Evolutionary conservation across 2,329 filamentous ascomycete species (phyloP).

Genomic region (Claviceps digitariae): DNA sequence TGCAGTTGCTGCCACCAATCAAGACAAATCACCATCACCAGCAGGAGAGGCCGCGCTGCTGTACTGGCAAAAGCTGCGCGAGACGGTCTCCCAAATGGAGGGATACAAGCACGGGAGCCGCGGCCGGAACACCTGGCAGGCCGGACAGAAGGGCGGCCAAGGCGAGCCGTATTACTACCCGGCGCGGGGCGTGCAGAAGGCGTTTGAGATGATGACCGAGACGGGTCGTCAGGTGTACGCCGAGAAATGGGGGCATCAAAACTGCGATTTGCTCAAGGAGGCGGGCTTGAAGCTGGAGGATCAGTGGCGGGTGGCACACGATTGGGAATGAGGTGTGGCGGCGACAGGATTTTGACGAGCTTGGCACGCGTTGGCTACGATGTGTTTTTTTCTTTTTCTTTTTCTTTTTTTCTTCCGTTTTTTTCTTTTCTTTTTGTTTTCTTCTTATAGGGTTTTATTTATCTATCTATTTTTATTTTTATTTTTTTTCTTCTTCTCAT

Average conservation of each 20-base stretch:
- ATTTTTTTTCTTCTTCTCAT: too few relatives aligned
- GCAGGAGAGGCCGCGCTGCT: neutral
- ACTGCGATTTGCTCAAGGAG: slow-evolving; percentile 26
- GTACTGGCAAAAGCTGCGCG: slow-evolving; percentile 10
- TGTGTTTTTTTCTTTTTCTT: too few relatives aligned
- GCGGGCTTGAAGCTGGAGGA: slow-evolving; percentile 26
- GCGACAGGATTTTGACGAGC: too few relatives aligned
- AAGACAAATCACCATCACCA: neutral
- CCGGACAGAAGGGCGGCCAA: slow-evolving; percentile 33
- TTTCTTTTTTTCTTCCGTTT: too few relatives aligned
- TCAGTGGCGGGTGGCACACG: slow-evolving; percentile 23
- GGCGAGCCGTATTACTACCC: slow-evolving; percentile 41
- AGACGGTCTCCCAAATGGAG: slow-evolving; percentile 23
- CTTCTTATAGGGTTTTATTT: too few relatives aligned
- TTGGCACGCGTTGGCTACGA: too few relatives aligned
- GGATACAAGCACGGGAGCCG: slow-evolving; percentile 27
- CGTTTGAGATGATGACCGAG: slow-evolving; percentile 31
- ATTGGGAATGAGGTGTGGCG: neutral
- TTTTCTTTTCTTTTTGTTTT: too few relatives aligned
- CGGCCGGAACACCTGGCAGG: slow-evolving; percentile 39
- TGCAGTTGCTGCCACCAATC: neutral
- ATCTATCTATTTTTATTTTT: too few relatives aligned
- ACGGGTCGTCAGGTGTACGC: slow-evolving; percentile 27
- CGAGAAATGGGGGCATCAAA: slow-evolving; percentile 32
- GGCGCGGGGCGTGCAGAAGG: slow-evolving; percentile 28